Conservation (phyloP, 1,284 basidiomycete species). For the Cutaneotrichosporon spelunceum region DNA sequence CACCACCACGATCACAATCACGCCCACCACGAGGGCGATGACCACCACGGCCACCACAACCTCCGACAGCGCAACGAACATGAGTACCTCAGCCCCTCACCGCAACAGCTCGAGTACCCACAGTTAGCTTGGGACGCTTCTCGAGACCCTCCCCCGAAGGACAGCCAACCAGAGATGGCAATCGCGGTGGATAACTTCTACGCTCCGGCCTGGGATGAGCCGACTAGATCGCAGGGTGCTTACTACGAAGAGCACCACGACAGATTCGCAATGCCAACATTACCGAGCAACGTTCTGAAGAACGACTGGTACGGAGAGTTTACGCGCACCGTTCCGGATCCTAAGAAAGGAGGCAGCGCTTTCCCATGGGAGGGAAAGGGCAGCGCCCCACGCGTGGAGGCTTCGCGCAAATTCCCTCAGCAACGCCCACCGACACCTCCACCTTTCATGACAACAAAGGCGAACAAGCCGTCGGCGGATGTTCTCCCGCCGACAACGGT, state of each 20-base stretch:
- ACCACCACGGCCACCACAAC: neutral
- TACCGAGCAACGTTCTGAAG: conserved; percentile 41
- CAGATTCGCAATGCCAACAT: conserved; percentile 37
- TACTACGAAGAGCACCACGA: conserved; percentile 29
- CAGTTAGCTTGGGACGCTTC: conserved; percentile 54
- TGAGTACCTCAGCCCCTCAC: neutral
- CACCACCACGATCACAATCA: neutral
- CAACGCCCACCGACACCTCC: neutral
- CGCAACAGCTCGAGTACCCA: neutral
- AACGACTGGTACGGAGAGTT: conserved; percentile 55
- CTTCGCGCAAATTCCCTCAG: conserved; percentile 66
- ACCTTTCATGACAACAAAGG: conserved; percentile 46
- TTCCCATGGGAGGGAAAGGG: conserved; percentile 95
- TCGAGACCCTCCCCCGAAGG: conserved; percentile 50
- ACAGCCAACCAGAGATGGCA: conserved; percentile 52
- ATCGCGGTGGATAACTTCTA: conserved; percentile 52
- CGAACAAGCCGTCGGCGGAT: conserved; percentile 24
- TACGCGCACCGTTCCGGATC: conserved; percentile 61
- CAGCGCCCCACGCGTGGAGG: conserved; percentile 58
- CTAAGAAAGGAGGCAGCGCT: conserved; percentile 67
- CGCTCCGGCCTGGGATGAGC: conserved; percentile 56
- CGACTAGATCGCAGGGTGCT: conserved; percentile 43
- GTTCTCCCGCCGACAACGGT: neutral
- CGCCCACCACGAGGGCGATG: too few relatives aligned
- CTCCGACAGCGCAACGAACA: neutral